A percentile compares a stretch with the other conserved stretches of the same genome.
Conservation (phyloP, 148 eudicot genomes). For the Tetragonia tetragonoides region DNA sequence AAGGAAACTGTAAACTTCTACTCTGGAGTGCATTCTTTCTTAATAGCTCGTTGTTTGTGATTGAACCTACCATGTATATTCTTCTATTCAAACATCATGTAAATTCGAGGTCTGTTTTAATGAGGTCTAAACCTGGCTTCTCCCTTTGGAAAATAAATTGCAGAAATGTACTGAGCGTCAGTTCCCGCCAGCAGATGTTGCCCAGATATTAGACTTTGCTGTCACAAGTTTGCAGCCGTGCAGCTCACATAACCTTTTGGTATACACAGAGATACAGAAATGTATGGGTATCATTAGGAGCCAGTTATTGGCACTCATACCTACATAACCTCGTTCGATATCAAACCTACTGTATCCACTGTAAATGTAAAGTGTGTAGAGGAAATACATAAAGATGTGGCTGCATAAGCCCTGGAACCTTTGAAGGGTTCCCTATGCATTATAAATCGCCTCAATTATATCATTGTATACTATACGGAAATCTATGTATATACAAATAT, state of each 20-base stretch:
- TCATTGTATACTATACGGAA: slow-evolving; percentile 9
- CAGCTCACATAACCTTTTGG: slow-evolving; percentile 67
- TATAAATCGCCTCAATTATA: background rate
- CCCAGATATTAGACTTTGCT: slow-evolving; percentile 79
- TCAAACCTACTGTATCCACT: slow-evolving; percentile 26
- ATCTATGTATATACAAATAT: slow-evolving; percentile 4
- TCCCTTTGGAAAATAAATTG: slow-evolving; percentile 21
- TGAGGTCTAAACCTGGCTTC: background rate
- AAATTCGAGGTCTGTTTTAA: no score
- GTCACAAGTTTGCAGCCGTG: slow-evolving; percentile 75
- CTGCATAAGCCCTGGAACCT: background rate
- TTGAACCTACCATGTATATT: no score
- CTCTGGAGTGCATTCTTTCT: no score
- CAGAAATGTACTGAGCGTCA: slow-evolving; percentile 98
- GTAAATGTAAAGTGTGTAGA: slow-evolving; percentile 39
- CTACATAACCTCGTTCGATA: slow-evolving; percentile 39
- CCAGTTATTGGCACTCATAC: slow-evolving; percentile 90
- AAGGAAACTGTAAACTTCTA: no score
- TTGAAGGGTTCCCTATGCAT: background rate
- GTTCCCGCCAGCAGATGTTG: slow-evolving; percentile 91
- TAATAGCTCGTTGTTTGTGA: no score
- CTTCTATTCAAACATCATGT: no score
- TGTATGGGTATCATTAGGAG: slow-evolving; percentile 89
- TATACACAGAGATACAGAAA: slow-evolving; percentile 81
- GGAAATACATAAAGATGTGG: slow-evolving; percentile 23